Conservation (phyloP, 768 basidiomycete genomes). For the Auricularia cornea region DNA sequence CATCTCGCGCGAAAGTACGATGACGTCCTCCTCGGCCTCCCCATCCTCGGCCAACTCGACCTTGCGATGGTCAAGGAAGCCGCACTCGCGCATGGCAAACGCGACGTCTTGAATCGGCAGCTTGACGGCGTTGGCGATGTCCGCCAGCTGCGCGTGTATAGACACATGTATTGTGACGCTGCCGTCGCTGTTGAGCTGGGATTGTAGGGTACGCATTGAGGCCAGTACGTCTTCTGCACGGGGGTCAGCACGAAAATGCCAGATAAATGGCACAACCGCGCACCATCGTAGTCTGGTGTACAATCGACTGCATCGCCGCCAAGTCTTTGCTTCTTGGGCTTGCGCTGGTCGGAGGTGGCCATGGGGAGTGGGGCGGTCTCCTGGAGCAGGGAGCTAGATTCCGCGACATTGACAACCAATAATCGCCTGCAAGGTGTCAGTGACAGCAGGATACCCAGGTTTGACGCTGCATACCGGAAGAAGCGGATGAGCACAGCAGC, state of each 20-base stretch:
- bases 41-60: slow-evolving; percentile 15
- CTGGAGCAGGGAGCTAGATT: no score
- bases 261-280: not conserved
- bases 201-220: slow-evolving; percentile 49
- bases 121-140: slow-evolving; percentile 73
- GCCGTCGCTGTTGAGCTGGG: slow-evolving; percentile 51
- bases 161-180: slow-evolving; percentile 62
- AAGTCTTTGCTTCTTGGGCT: no score
- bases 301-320: no score
- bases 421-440: no score
- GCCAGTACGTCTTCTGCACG: slow-evolving; percentile 22
- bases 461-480: slow-evolving; percentile 42
- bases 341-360: no score
- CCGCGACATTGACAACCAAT: no score
- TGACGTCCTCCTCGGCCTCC: slow-evolving; percentile 37
- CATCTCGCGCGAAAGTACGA: slow-evolving; percentile 56
- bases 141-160: slow-evolving; percentile 61
- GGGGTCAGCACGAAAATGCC: not conserved
- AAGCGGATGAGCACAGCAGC: slow-evolving; percentile 76
- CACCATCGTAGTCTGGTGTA: not conserved
- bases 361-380: no score
- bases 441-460: no score
- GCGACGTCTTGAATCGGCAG: slow-evolving; percentile 79
- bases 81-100: slow-evolving; percentile 83
- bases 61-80: slow-evolving; percentile 50